A percentile compares a stretch with the other conserved stretches of the same genome.
phyloP scores from a whole-genome alignment of 2,329 filamentous ascomycete genomes.

The Cladophialophora bantiana region DNA sequence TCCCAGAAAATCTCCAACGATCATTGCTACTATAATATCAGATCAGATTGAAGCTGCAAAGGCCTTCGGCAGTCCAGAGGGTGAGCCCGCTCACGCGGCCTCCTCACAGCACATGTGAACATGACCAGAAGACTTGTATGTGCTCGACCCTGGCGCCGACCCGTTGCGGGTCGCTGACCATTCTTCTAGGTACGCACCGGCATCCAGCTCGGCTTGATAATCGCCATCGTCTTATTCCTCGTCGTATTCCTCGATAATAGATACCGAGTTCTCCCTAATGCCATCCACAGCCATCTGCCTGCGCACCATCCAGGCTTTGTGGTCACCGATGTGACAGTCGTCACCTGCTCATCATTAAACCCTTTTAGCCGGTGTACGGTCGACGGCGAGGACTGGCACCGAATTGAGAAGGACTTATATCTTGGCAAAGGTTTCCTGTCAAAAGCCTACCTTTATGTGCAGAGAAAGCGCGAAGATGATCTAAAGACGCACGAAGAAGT shows the following conservation, averaged over 20 bases:
- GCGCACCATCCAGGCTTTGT: conserved; percentile 83
- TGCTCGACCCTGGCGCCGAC: neutral
- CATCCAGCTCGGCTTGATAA: conserved; percentile 74
- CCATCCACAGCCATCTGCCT: conserved; percentile 86
- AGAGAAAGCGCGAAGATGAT: conserved; percentile 85
- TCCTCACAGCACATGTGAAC: conserved; percentile 32
- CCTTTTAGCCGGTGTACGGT: conserved; percentile 77
- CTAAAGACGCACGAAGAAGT: conserved; percentile 76
- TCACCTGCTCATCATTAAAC: conserved; percentile 77
- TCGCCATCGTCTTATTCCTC: conserved; percentile 71
- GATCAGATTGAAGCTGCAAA: conserved; percentile 1
- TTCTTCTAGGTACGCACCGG: conserved; percentile 66
- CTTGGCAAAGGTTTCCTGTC: conserved; percentile 75
- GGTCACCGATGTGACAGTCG: conserved; percentile 83
- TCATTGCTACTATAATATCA: neutral
- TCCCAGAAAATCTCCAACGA: neutral
- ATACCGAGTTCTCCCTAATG: conserved; percentile 83
- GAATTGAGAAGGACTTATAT: conserved; percentile 88
- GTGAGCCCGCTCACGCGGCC: conserved; percentile 14
- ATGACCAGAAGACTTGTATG: conserved; percentile 39
- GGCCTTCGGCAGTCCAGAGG: neutral
- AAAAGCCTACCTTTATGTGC: conserved; percentile 80
- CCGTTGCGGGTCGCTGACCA: neutral
- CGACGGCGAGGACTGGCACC: conserved; percentile 76
- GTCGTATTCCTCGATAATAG: conserved; percentile 85